Base-by-base conservation (phyloP, 1,284 basidiomycete species). In the Moesziomyces sp. region DNA sequence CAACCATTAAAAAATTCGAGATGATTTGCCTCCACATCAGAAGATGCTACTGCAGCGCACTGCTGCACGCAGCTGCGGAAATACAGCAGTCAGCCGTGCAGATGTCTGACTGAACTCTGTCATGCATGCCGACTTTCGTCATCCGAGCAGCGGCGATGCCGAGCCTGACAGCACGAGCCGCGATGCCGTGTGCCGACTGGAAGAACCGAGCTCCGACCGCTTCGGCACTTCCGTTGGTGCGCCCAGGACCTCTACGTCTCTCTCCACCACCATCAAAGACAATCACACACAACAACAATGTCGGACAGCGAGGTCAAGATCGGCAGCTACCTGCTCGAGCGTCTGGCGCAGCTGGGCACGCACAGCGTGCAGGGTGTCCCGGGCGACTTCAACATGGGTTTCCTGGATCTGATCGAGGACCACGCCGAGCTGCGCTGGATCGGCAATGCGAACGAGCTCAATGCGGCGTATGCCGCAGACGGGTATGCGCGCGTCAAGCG, bases 381-480 rank as follows among this genome's bases (percentile, higher is more conserved):
- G 0, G 94, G 94, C 44, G 94, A 96, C 85, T 97, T 94, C 85
- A 97, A 96, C 84, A 89, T 97, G 74, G 77, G 78, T 13, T 84
- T 86, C 49, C 85, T 88, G 38, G 94, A 97, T 84, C 89, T 92
- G 58, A 88, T 96, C 66, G 94, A 97, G 85, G 91, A 92, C 73
- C 89, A 93, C 80, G 87, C 89, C 3, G 86, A 84, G 11, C 89
- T 97, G 46, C 86, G 92, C 23, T 97, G 95, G 95, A 88, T 68
- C 40, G 95, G 94, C 23, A 82, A 81, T 68, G 74, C 79, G 14
- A 93, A 94, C 84, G 93, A 84, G 87, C 74, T 83, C 52, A 85
- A 85, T 54, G 82, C 85, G 0, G 71, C 93, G 0, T 97, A 97
- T 83, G 93, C 93, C n/a, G 92, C 92, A 0, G 94, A 98, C 82